Evolutionary conservation across 2,329 filamentous ascomycete species (phyloP).

Genomic region (Alternaria sp.): DNA sequence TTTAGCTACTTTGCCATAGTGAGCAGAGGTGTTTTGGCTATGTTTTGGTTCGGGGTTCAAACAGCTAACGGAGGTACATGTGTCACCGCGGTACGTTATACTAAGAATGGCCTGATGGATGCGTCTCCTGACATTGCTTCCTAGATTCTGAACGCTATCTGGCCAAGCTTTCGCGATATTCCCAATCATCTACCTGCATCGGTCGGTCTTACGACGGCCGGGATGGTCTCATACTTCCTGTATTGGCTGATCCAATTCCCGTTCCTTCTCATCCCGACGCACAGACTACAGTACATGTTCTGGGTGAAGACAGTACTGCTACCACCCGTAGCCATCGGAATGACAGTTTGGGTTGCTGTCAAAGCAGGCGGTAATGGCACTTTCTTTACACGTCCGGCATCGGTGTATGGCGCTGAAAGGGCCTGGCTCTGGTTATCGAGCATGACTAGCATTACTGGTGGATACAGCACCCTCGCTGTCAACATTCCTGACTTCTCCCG

Average conservation of each 20-base stretch:
- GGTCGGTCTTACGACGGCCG: conserved; percentile 44
- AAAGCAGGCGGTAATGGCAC: conserved; percentile 24
- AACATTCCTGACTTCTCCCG: conserved; percentile 26
- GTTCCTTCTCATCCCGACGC: conserved; percentile 25
- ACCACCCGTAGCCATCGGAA: conserved; percentile 9
- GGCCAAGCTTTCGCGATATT: conserved; percentile 33
- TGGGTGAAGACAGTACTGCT: conserved; percentile 11
- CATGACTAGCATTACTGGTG: conserved; percentile 19
- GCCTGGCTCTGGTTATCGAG: conserved; percentile 8
- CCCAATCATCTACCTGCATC: conserved; percentile 53
- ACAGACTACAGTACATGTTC: conserved; percentile 23
- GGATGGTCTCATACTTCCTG: conserved; percentile 35
- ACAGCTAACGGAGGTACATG: conserved; percentile 17
- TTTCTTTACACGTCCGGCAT: conserved; percentile 8
- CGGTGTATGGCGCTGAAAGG: not conserved
- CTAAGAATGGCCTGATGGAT: not conserved
- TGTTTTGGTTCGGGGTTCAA: conserved; percentile 23
- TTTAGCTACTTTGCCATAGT: conserved; percentile 20
- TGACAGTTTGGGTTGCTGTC: conserved; percentile 15
- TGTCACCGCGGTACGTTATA: conserved; percentile 8
- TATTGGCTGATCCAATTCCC: conserved; percentile 26
- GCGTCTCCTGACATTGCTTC: not conserved
- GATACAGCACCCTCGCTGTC: conserved; percentile 17
- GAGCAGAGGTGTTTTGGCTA: conserved; percentile 12
- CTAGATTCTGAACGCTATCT: conserved; percentile 18